Conservation (phyloP, 2,329 filamentous ascomycete species). For the Venturia oleaginea region DNA sequence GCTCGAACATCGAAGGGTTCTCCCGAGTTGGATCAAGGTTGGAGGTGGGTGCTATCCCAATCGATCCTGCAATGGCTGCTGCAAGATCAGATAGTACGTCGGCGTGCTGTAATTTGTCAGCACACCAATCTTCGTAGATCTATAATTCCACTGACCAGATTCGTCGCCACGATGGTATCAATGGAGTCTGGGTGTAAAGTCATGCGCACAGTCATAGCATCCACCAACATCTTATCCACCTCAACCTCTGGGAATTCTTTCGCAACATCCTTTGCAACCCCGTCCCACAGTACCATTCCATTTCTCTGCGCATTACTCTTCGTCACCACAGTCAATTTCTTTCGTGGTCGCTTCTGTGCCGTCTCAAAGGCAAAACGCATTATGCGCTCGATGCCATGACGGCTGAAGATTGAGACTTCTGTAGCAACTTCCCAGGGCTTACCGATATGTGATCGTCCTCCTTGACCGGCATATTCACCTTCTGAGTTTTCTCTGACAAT, state of each 20-base stretch:
- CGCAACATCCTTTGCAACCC: constrained; percentile 43
- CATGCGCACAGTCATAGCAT: constrained; percentile 42
- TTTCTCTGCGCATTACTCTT: constrained; percentile 41
- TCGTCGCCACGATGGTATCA: constrained; percentile 41
- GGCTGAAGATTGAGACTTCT: constrained; percentile 39
- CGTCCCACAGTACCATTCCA: constrained; percentile 61
- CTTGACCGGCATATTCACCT: constrained; percentile 44
- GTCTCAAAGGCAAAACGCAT: constrained; percentile 41
- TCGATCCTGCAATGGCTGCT: constrained; percentile 57
- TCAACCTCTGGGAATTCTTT: constrained; percentile 38
- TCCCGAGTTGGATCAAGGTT: constrained; percentile 55
- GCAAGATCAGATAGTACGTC: constrained; percentile 62
- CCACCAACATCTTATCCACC: constrained; percentile 41
- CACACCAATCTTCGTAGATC: not conserved
- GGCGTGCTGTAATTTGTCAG: constrained; percentile 29
- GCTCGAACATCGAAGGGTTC: constrained; percentile 55
- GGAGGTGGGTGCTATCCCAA: constrained; percentile 58
- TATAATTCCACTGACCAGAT: constrained; percentile 19
- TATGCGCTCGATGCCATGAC: constrained; percentile 37
- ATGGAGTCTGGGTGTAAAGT: constrained; percentile 36
- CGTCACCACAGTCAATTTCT: constrained; percentile 41
- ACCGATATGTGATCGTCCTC: constrained; percentile 45
- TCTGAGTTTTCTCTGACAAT: constrained; percentile 64
- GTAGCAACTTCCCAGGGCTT: constrained; percentile 34
- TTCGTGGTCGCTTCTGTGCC: constrained; percentile 33